Conservation (phyloP, 345 rosid species). For the Gossypium thurberi region DNA sequence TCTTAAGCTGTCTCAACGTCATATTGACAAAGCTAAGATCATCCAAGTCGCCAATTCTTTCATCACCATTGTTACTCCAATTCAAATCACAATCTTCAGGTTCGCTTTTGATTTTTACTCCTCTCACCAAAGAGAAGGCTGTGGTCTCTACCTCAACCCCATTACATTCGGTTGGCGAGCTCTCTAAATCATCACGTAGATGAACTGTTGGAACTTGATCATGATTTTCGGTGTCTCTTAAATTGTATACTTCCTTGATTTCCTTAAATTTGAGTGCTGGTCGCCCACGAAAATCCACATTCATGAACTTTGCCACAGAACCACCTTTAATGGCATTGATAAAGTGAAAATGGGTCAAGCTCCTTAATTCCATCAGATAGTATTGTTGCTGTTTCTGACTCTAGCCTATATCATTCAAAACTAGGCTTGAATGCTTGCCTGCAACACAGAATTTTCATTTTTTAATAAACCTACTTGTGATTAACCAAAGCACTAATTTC, state of each 20-base stretch:
- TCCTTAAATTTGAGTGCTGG: conserved; percentile 41
- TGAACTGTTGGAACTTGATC: conserved; percentile 14
- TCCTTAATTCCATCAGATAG: conserved; percentile 51
- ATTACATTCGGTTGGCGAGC: conserved; percentile 15
- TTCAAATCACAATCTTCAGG: conserved; percentile 17
- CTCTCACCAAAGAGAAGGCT: conserved; percentile 5
- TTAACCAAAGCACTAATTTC: not conserved
- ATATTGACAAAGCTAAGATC: conserved; percentile 25
- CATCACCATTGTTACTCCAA: conserved; percentile 4
- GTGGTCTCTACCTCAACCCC: conserved; percentile 22
- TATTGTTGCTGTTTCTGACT: not conserved
- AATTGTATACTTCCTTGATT: conserved; percentile 38
- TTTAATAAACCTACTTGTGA: not conserved
- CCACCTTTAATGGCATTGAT: conserved; percentile 38
- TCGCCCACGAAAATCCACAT: conserved; percentile 31
- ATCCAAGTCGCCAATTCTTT: conserved; percentile 18
- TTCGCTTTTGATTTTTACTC: conserved; percentile 7
- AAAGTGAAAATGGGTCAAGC: conserved; percentile 37
- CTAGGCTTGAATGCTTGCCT: conserved; percentile 1
- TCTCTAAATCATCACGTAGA: conserved; percentile 23
- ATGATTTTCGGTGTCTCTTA: conserved; percentile 8
- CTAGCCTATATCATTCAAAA: not conserved
- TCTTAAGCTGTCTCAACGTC: conserved; percentile 51
- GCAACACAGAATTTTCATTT: not conserved
- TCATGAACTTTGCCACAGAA: conserved; percentile 23